A percentile compares a stretch with the other conserved stretches of the same genome.
Conservation (phyloP, 163 green algal genomes). For the Chlamydomonas reinhardtii region DNA sequence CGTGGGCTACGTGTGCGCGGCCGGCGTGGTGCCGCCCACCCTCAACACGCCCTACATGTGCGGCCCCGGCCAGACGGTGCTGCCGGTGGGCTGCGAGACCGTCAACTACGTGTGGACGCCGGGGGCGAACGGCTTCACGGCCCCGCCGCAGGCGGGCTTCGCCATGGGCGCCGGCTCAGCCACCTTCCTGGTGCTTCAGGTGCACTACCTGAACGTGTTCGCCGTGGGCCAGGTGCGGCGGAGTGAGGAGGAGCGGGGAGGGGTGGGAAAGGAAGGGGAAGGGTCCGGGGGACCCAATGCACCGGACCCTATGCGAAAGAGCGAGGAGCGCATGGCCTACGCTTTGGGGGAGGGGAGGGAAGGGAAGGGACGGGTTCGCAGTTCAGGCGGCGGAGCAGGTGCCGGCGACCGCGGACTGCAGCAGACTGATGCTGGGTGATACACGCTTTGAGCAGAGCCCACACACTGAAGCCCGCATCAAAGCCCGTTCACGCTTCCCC, state of each 20-base stretch:
- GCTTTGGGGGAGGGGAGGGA: too few species aligned
- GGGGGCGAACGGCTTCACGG: conserved; percentile 1
- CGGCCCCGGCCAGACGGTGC: background rate
- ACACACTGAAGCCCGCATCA: too few species aligned
- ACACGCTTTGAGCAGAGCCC: too few species aligned
- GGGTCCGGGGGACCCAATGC: too few species aligned
- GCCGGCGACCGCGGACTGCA: too few species aligned
- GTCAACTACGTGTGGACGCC: conserved; percentile 39
- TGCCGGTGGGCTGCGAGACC: conserved; percentile 36
- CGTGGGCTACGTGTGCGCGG: conserved; percentile 31
- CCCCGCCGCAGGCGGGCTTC: conserved; percentile 41
- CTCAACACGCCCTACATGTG: conserved; percentile 17
- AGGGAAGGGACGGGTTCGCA: too few species aligned
- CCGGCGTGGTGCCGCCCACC: background rate
- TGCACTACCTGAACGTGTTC: conserved; percentile 20
- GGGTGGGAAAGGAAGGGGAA: background rate
- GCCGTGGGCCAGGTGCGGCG: conserved; percentile 11
- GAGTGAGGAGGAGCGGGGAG: background rate
- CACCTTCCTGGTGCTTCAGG: conserved; percentile 30
- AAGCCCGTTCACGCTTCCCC: too few species aligned
- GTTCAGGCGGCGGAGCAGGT: too few species aligned
- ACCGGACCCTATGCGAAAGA: too few species aligned
- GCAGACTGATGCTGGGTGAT: too few species aligned
- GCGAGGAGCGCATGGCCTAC: too few species aligned
- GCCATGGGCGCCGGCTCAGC: background rate